A percentile compares a stretch with the other conserved stretches of the same genome.
These are phyloP conservation scores for Pseudonitzschia pungens DNA, from an alignment of 108 stramenopile species.

Conservation along the genomic window DNA sequence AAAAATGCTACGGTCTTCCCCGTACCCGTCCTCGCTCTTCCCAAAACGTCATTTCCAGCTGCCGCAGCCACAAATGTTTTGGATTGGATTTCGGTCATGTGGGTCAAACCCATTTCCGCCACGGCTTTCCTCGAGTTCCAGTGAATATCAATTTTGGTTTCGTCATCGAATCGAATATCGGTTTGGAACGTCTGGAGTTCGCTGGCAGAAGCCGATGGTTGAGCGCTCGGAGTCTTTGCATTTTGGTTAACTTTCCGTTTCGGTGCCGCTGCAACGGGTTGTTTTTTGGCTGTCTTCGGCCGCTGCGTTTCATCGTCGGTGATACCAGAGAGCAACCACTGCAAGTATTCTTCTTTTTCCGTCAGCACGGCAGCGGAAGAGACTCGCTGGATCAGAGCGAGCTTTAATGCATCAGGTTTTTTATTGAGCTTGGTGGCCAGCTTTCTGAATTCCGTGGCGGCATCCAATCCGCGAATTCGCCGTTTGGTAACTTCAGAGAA, in stretches of 20 bases:
- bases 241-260: too few species aligned
- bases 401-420: neutral
- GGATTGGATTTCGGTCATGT: constrained; percentile 92
- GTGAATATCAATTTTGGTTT: constrained; percentile 39
- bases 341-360: constrained; percentile 17
- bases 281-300: neutral
- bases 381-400: constrained; percentile 2
- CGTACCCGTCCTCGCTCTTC: constrained; percentile 89
- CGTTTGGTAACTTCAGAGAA: neutral
- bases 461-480: neutral
- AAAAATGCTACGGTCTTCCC: constrained; percentile 98
- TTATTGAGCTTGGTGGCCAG: constrained; percentile 8
- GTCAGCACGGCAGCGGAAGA: neutral
- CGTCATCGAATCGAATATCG: constrained; percentile 50
- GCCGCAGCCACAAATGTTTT: constrained; percentile 64
- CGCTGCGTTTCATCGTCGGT: neutral
- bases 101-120: constrained; percentile 32
- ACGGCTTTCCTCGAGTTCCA: constrained; percentile 38
- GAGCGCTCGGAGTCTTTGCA: too few species aligned
- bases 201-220: neutral
- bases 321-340: constrained; percentile 10
- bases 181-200: constrained; percentile 47
- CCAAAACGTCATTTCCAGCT: constrained; percentile 67
- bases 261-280: neutral
- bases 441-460: constrained; percentile 2